These are phyloP conservation scores for Solanum hybrid DNA, from an alignment of 305 asterid species.

Conservation along the genomic window DNA sequence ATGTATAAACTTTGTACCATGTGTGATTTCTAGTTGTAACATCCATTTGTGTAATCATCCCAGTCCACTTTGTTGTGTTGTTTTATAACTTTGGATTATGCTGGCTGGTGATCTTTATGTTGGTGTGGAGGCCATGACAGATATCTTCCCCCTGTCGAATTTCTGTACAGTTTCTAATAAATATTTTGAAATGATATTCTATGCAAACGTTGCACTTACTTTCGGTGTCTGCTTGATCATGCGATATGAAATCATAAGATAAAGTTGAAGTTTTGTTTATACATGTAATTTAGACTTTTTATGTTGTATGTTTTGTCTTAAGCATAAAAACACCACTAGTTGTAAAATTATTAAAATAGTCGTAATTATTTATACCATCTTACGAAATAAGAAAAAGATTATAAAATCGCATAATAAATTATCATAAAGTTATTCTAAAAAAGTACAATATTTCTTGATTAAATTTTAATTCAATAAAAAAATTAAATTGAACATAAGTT, in stretches of 20 bases:
- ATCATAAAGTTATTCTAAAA: no score
- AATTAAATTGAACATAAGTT: background rate
- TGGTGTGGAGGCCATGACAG: background rate
- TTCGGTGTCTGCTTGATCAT: no score
- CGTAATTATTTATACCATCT: no score
- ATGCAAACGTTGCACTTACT: background rate
- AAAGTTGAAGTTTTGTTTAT: background rate
- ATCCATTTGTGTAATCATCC: background rate
- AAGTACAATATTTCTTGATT: no score
- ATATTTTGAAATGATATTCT: background rate
- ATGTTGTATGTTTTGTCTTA: background rate
- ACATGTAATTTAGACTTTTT: background rate
- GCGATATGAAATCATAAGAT: background rate
- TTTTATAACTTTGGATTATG: background rate
- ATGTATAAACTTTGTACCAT: background rate
- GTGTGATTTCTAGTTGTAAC: background rate
- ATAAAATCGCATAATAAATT: no score
- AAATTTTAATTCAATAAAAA: background rate
- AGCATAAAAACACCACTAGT: background rate
- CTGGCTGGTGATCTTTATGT: background rate
- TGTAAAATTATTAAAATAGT: no score
- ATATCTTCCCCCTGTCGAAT: background rate
- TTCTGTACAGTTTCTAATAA: background rate
- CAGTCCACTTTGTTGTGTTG: background rate
- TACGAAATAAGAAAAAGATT: no score